phyloP scores from a whole-genome alignment of 2,329 filamentous ascomycete species.

The Fusarium goolgardi region DNA sequence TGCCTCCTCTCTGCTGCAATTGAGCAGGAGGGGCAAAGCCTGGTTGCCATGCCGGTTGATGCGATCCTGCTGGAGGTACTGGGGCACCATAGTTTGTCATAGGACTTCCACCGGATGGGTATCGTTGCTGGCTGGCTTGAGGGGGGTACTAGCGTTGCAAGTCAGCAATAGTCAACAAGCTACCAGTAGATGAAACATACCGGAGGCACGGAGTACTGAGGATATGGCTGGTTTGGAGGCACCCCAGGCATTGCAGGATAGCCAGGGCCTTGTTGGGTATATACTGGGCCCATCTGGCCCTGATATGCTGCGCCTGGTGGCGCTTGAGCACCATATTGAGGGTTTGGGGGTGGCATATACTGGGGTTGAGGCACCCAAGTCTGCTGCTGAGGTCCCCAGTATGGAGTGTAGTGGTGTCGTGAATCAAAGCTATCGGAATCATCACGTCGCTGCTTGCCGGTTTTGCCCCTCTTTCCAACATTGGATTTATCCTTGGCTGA shows the following conservation, averaged over 20 bases:
- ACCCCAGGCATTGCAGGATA: slow-evolving; percentile 60
- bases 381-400: slow-evolving; percentile 70
- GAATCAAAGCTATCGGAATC: slow-evolving; percentile 75
- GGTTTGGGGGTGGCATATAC: slow-evolving; percentile 60
- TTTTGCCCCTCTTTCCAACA: slow-evolving; percentile 76
- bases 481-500: slow-evolving; percentile 82
- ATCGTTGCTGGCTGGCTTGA: slow-evolving; percentile 50
- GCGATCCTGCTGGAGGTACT: slow-evolving; percentile 46
- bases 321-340: slow-evolving; percentile 57
- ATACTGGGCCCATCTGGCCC: slow-evolving; percentile 60
- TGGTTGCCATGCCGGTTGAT: slow-evolving; percentile 55
- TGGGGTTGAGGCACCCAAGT: slow-evolving; percentile 68
- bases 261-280: slow-evolving; percentile 56
- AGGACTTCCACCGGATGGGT: slow-evolving; percentile 51
- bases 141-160: slow-evolving; percentile 46
- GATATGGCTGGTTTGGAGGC: slow-evolving; percentile 56
- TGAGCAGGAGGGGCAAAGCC: slow-evolving; percentile 49
- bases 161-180: slow-evolving; percentile 26
- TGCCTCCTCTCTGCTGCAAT: slow-evolving; percentile 49
- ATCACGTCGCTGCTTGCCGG: slow-evolving; percentile 70
- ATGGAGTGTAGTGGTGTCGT: slow-evolving; percentile 75
- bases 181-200: slow-evolving; percentile 53
- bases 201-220: slow-evolving; percentile 60
- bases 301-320: slow-evolving; percentile 58
- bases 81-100: slow-evolving; percentile 54